These are phyloP conservation scores for Iris macrosiphon DNA, from an alignment of 106 monocot species.

Conservation along the genomic window DNA sequence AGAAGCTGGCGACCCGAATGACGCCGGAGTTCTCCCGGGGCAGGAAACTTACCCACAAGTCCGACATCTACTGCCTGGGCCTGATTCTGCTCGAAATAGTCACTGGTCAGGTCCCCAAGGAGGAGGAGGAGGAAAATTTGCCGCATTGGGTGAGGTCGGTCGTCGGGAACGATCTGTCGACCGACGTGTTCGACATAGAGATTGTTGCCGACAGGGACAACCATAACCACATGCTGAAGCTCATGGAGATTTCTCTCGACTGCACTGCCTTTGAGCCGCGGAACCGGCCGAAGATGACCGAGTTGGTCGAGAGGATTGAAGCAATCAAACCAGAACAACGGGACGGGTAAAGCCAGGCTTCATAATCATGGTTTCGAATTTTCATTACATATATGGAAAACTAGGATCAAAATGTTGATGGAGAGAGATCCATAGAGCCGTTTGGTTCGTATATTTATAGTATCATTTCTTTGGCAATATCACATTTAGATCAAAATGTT, in stretches of 20 bases:
- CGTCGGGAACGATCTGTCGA: conserved; percentile 32
- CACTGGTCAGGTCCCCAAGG: conserved; percentile 27
- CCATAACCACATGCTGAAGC: conserved; percentile 44
- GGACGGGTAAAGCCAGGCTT: too few relatives aligned
- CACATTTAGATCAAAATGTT: too few relatives aligned
- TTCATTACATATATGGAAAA: too few relatives aligned
- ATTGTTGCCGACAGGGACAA: conserved; percentile 26
- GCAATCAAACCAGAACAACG: conserved; percentile 10
- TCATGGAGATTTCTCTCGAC: conserved; percentile 32
- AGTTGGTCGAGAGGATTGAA: conserved; percentile 39
- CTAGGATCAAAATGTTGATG: too few relatives aligned
- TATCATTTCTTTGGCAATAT: too few relatives aligned
- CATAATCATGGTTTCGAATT: too few relatives aligned
- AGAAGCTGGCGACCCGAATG: conserved; percentile 24
- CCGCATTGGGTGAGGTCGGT: conserved; percentile 31
- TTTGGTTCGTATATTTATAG: too few relatives aligned
- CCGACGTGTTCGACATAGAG: conserved; percentile 45
- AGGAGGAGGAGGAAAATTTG: conserved; percentile 15
- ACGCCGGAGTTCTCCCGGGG: conserved; percentile 31
- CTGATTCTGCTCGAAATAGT: conserved; percentile 45
- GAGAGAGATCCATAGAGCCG: too few relatives aligned
- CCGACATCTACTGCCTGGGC: conserved; percentile 57
- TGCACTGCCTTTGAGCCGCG: conserved; percentile 38
- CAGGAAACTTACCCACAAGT: conserved; percentile 24
- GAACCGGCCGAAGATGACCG: conserved; percentile 23